Conservation (phyloP, 345 rosid species). For the Salix caprea region DNA sequence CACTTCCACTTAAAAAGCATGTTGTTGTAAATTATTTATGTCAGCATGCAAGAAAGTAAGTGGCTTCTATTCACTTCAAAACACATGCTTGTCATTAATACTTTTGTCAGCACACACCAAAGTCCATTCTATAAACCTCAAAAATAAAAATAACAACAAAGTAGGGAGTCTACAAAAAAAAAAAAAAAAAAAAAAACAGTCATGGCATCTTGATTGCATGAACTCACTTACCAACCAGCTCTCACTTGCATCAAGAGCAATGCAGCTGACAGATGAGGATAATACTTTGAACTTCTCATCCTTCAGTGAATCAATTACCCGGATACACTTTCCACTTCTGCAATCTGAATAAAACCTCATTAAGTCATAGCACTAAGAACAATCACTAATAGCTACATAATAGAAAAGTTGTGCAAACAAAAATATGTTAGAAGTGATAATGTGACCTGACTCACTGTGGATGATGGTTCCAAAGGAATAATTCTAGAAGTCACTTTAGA, state of each 20-base stretch:
- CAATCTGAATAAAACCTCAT: slow-evolving; percentile 55
- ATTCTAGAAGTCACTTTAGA: too few relatives aligned
- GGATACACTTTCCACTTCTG: slow-evolving; percentile 77
- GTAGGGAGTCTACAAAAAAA: background rate
- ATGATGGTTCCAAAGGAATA: too few relatives aligned
- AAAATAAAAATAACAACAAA: background rate
- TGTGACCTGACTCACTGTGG: too few relatives aligned
- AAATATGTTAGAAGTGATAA: too few relatives aligned
- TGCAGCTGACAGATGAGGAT: slow-evolving; percentile 50
- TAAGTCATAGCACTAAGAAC: slow-evolving; percentile 2
- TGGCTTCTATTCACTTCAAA: background rate
- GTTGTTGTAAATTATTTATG: background rate
- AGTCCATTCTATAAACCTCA: background rate
- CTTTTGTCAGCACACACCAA: background rate
- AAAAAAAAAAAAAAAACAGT: background rate
- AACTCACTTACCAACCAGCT: slow-evolving; percentile 91
- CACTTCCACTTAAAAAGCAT: background rate
- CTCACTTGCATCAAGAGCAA: slow-evolving; percentile 93
- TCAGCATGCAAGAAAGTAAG: background rate
- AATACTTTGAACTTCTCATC: slow-evolving; percentile 40
- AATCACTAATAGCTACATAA: background rate
- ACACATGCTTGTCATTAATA: background rate
- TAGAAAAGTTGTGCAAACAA: background rate
- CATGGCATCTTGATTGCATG: background rate
- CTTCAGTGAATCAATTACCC: slow-evolving; percentile 52